Conservation (phyloP, 2,329 filamentous ascomycete genomes). For the Colletotrichum sansevieriae region DNA sequence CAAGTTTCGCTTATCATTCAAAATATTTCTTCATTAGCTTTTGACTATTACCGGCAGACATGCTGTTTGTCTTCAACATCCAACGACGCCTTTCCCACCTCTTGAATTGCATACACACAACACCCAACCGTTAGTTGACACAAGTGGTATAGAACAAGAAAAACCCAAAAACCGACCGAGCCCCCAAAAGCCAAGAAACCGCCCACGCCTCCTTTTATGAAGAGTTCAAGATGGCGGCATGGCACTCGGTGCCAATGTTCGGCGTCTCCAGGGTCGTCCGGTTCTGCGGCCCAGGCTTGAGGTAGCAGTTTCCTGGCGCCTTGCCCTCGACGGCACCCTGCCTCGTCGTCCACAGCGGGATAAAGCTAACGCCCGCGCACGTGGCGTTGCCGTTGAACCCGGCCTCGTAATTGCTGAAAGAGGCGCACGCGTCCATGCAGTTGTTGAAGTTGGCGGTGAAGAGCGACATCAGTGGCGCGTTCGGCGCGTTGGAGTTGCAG, state of each 20-base stretch:
- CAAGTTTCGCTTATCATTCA: too few relatives aligned
- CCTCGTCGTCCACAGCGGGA: slow-evolving; percentile 58
- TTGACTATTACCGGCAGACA: not conserved
- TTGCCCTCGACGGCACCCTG: slow-evolving; percentile 47
- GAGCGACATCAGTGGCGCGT: slow-evolving; percentile 54
- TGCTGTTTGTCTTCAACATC: not conserved
- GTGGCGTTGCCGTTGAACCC: slow-evolving; percentile 42
- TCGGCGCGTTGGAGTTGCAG: slow-evolving; percentile 58
- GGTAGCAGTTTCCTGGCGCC: slow-evolving; percentile 60
- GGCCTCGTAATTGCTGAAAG: slow-evolving; percentile 44
- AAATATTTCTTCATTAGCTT: too few relatives aligned
- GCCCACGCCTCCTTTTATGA: not conserved
- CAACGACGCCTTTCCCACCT: not conserved
- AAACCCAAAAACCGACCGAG: slow-evolving; percentile 1
- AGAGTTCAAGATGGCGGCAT: slow-evolving; percentile 50
- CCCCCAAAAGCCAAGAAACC: not conserved
- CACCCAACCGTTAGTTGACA: too few relatives aligned
- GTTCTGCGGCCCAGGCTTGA: slow-evolving; percentile 56
- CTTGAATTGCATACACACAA: not conserved
- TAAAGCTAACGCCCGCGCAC: slow-evolving; percentile 54
- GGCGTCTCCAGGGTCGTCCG: slow-evolving; percentile 47
- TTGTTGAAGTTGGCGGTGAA: slow-evolving; percentile 58
- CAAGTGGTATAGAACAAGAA: slow-evolving; percentile 23
- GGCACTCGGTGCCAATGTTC: slow-evolving; percentile 52
- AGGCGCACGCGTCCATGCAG: slow-evolving; percentile 63